phyloP scores from a whole-genome alignment of 108 stramenopile genomes.

The Cyclotella cryptica region DNA sequence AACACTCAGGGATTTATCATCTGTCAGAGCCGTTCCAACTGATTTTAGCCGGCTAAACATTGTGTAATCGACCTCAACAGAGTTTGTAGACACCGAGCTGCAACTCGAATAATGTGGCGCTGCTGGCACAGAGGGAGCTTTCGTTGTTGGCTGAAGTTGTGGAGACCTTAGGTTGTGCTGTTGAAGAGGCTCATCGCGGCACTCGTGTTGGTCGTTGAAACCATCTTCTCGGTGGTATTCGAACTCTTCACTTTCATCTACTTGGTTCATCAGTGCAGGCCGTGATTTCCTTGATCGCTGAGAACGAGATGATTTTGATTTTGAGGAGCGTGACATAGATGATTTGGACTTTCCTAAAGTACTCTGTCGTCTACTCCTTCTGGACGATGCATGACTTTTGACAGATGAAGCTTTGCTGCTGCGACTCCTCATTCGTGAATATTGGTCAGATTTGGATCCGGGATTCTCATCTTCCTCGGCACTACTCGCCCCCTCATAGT shows the following conservation, averaged over 20 bases:
- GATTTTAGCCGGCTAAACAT: background rate
- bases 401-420: background rate
- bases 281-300: background rate
- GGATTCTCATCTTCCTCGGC: slow-evolving; percentile 6
- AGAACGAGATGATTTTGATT: slow-evolving; percentile 5
- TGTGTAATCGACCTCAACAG: background rate
- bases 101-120: background rate
- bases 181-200: background rate
- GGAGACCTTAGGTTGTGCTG: too few species aligned
- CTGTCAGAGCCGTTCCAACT: background rate
- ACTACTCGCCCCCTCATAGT: slow-evolving; percentile 24
- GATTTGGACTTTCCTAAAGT: slow-evolving; percentile 1
- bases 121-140: too few species aligned
- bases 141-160: too few species aligned
- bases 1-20: background rate
- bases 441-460: background rate
- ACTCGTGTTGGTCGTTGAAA: background rate
- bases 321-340: background rate
- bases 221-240: background rate
- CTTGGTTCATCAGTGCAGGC: background rate
- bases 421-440: background rate
- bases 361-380: background rate
- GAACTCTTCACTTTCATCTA: background rate
- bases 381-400: slow-evolving; percentile 1
- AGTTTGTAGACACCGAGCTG: background rate